Percentiles rank a stretch among this genome's conserved stretches.
Evolutionary conservation across 768 basidiomycete genomes (phyloP).

Genomic region (Xanthoconium stramineum): DNA sequence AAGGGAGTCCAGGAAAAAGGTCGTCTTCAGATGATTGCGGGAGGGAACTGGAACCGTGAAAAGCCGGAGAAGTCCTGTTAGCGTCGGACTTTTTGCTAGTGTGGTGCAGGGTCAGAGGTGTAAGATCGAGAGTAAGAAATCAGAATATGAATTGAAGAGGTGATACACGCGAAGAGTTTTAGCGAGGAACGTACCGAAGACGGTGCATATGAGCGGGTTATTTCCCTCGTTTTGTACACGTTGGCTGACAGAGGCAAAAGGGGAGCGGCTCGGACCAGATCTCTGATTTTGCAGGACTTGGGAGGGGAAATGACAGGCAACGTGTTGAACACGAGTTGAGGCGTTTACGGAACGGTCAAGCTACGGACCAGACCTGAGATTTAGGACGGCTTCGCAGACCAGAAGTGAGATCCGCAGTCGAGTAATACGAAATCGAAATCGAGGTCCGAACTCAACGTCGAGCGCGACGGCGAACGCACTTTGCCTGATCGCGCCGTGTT

Average conservation of each 20-base stretch:
- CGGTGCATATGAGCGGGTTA: constrained; percentile 57
- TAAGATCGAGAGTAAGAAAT: constrained; percentile 20
- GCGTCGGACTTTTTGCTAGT: constrained; percentile 75
- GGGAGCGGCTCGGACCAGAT: constrained; percentile 32
- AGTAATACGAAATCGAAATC: not conserved
- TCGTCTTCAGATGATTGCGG: constrained; percentile 36
- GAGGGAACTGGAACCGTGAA: constrained; percentile 30
- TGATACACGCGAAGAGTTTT: constrained; percentile 25
- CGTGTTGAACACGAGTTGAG: constrained; percentile 74
- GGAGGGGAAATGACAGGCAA: constrained; percentile 48
- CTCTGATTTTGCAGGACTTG: constrained; percentile 16
- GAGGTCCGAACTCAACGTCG: constrained; percentile 1
- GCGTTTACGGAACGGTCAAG: constrained; percentile 30
- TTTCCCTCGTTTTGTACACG: constrained; percentile 68
- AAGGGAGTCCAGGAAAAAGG: constrained; percentile 56
- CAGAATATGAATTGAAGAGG: constrained; percentile 22
- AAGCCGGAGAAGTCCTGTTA: constrained; percentile 46
- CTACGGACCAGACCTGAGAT: not conserved
- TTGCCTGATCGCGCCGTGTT: constrained; percentile 1
- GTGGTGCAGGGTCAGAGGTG: constrained; percentile 24
- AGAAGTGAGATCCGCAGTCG: too few species aligned
- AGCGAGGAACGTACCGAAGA: constrained; percentile 64
- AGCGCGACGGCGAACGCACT: not conserved
- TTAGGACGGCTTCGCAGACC: not conserved
- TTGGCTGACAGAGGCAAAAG: constrained; percentile 38